Evolutionary conservation across 1,284 basidiomycete species (phyloP).

Genomic region (Meripilus lineatus): DNA sequence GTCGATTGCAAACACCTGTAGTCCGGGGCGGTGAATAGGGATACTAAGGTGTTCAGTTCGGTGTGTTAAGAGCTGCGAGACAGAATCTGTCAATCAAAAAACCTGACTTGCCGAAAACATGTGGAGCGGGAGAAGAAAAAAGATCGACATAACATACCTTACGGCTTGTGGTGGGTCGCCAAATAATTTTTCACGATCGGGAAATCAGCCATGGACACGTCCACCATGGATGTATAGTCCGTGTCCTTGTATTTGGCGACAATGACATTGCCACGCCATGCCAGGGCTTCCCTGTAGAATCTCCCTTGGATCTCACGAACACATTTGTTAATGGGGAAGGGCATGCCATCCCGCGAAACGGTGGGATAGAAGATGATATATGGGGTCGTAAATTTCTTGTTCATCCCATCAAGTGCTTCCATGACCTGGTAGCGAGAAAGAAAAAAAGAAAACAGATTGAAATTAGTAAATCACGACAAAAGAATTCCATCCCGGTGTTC

Average conservation of each 20-base stretch:
- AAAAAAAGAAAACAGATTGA: background rate
- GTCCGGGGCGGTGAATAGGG: too few species aligned
- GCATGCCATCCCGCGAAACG: constrained; percentile 69
- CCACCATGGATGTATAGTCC: constrained; percentile 62
- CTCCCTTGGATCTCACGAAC: constrained; percentile 67
- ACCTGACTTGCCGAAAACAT: too few species aligned
- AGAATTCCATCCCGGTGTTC: constrained; percentile 13
- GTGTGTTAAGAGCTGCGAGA: too few species aligned
- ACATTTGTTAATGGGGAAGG: constrained; percentile 72
- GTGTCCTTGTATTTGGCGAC: constrained; percentile 69
- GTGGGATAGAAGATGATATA: constrained; percentile 76
- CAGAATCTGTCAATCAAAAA: too few species aligned
- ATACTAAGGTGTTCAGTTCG: too few species aligned
- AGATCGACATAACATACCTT: too few species aligned
- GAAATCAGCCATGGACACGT: constrained; percentile 76
- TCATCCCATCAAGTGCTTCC: constrained; percentile 74
- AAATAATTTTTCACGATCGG: constrained; percentile 76
- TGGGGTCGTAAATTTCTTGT: constrained; percentile 65
- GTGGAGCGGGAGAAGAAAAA: too few species aligned
- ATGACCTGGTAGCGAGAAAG: too few species aligned
- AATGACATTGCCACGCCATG: constrained; percentile 76
- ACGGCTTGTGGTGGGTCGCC: constrained; percentile 52
- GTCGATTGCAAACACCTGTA: too few species aligned
- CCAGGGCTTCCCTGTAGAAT: constrained; percentile 50
- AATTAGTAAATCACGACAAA: background rate